Evolutionary conservation across 2,329 filamentous ascomycete genomes (phyloP).

Genomic region (Aspergillus pseudoglaucus): DNA sequence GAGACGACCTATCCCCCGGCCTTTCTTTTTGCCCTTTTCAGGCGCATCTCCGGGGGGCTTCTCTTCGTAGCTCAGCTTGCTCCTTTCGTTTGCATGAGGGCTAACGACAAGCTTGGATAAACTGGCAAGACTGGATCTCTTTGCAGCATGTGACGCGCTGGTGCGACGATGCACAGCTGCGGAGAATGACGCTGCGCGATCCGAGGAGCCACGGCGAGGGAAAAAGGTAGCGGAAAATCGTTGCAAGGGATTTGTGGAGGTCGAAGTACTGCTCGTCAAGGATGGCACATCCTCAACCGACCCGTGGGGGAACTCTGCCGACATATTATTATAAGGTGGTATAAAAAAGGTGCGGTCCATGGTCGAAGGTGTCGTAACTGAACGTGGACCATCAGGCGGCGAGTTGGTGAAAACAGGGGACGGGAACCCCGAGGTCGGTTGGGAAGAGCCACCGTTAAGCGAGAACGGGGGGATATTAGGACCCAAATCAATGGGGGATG

Average conservation of each 20-base stretch:
- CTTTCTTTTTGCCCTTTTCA: slow-evolving; percentile 39
- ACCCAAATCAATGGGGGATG: slow-evolving; percentile 36
- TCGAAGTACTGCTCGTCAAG: slow-evolving; percentile 44
- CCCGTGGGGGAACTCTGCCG: slow-evolving; percentile 33
- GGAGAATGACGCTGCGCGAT: slow-evolving; percentile 41
- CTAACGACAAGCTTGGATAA: slow-evolving; percentile 42
- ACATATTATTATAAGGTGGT: slow-evolving; percentile 27
- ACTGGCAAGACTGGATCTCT: slow-evolving; percentile 44
- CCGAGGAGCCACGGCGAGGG: slow-evolving; percentile 35
- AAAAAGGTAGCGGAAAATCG: slow-evolving; percentile 41
- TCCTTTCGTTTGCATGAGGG: slow-evolving; percentile 35
- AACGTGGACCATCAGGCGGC: slow-evolving; percentile 38
- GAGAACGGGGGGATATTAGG: slow-evolving; percentile 35
- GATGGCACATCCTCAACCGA: slow-evolving; percentile 47
- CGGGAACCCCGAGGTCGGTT: slow-evolving; percentile 38
- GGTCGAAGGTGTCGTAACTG: slow-evolving; percentile 35
- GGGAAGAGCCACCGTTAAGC: slow-evolving; percentile 31
- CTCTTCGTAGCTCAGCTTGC: slow-evolving; percentile 40
- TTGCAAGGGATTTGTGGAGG: slow-evolving; percentile 37
- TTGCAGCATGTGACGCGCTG: slow-evolving; percentile 35
- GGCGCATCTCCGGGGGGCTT: slow-evolving; percentile 35
- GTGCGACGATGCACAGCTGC: slow-evolving; percentile 32
- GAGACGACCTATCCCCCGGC: slow-evolving; percentile 40
- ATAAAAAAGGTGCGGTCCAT: slow-evolving; percentile 35
- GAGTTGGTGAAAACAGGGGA: slow-evolving; percentile 39